Conservation (phyloP, 352 stramenopile species). For the Globisporangium radiosum region DNA sequence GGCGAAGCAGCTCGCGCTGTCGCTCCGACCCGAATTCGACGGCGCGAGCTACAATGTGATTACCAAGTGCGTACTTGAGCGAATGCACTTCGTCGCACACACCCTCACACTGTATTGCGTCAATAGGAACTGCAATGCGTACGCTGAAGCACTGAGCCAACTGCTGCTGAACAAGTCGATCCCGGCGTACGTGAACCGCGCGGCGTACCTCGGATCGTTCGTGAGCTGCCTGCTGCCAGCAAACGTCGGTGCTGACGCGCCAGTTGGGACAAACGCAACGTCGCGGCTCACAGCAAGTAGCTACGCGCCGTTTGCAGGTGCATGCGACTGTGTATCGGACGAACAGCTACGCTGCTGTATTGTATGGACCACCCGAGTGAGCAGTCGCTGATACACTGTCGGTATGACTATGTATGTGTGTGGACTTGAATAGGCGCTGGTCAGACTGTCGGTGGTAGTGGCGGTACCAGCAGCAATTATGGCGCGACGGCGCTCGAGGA, state of each 20-base stretch:
- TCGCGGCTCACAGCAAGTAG: slow-evolving; percentile 15
- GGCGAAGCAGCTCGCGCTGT: slow-evolving; percentile 73
- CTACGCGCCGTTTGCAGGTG: slow-evolving; percentile 65
- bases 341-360: neutral
- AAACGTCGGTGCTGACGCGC: slow-evolving; percentile 44
- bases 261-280: slow-evolving; percentile 27
- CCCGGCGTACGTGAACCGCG: slow-evolving; percentile 89
- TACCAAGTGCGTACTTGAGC: slow-evolving; percentile 41
- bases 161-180: slow-evolving; percentile 77
- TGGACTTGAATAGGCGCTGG: slow-evolving; percentile 30
- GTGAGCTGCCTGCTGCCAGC: slow-evolving; percentile 73
- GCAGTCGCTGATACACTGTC: neutral
- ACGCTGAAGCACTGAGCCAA: slow-evolving; percentile 84
- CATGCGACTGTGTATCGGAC: neutral
- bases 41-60: slow-evolving; percentile 89
- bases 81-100: neutral
- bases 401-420: neutral
- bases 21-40: slow-evolving; percentile 83
- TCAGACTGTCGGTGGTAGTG: slow-evolving; percentile 23
- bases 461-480: slow-evolving; percentile 1
- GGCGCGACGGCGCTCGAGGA: slow-evolving; percentile 26
- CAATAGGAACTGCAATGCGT: slow-evolving; percentile 92
- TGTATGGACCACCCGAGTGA: neutral
- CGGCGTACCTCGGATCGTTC: slow-evolving; percentile 90
- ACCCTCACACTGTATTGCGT: no score